Base-by-base conservation (phyloP, 768 basidiomycete genomes). In the Suillus placidus region DNA sequence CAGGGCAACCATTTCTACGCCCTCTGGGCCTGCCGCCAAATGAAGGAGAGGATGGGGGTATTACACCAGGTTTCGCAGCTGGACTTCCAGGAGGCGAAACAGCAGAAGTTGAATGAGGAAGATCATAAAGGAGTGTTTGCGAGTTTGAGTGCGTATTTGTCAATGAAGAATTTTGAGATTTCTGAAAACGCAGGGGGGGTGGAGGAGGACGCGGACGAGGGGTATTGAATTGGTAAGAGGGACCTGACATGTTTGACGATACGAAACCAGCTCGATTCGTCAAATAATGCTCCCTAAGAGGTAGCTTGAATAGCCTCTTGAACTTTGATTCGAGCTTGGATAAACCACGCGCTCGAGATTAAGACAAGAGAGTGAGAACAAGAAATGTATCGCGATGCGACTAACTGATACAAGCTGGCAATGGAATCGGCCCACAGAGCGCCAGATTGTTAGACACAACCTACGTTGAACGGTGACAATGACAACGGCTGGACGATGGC, bases 41-140 rank as follows among this genome's bases (percentile, higher is more conserved):
- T 23, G 85, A 81, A 18, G 90, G 87, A 14, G 88, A 88, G 3
- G 84, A 80, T 6, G 90, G 89, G 23, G 88, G 87, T 51, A 76
- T 72, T 34, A 84, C 72, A 42, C 78, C 74, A 23, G 74, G 69
- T 65, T 78, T 81, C 18, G 82, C 77, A 70, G 77, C 79, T 23
- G 87, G 83, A 72, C 84, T 87, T 67, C 80, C 84, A 26, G 89
- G 86, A 9, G 90, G 88, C 1, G 87, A 83, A 40, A 57, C 51
- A 74, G 84, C 77, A 20, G 85, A 80, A 30, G 81, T 77, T 12
- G 87, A 78, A 18, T 89, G 83, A 69, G 91, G 90, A 67, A 91
- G 83, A 78, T 91, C 88, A 76, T 92, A 91, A 78, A 92, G 87
- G 74, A 92, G 86, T 61, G 89, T 85, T 73, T 87, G 84, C 61